Evolutionary conservation across 148 eudicot genomes (phyloP).

Genomic region (Silene latifolia): DNA sequence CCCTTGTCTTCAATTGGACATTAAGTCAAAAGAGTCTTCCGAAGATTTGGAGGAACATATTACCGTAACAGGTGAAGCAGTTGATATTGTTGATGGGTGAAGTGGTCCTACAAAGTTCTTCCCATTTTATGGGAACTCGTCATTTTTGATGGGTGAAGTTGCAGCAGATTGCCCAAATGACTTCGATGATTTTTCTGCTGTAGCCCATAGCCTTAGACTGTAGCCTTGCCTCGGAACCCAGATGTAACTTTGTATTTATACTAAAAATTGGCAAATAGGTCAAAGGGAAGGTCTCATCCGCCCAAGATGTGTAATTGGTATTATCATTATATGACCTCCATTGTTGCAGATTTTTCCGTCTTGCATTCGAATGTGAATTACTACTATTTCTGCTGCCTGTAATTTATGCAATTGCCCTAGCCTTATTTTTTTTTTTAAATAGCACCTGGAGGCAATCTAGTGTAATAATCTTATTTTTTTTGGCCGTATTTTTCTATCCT

Average conservation of each 20-base stretch:
- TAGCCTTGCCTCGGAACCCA: background rate
- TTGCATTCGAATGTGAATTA: constrained; percentile 10
- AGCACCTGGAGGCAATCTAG: background rate
- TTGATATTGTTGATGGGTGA: constrained; percentile 4
- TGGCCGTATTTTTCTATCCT: background rate
- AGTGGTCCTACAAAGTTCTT: constrained; percentile 9
- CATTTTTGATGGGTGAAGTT: constrained; percentile 12
- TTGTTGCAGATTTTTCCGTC: constrained; percentile 15
- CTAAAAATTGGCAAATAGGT: constrained; percentile 20
- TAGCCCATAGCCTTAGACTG: background rate
- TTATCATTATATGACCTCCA: constrained; percentile 19
- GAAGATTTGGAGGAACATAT: background rate
- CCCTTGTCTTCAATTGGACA: constrained; percentile 15
- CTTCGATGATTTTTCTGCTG: constrained; percentile 22
- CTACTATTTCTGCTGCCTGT: background rate
- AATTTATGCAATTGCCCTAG: background rate
- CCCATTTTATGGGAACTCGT: background rate
- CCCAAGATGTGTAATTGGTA: constrained; percentile 21
- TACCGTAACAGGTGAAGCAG: background rate
- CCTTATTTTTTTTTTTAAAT: background rate
- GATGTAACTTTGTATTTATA: constrained; percentile 25
- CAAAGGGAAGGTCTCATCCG: constrained; percentile 16
- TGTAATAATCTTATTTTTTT: background rate
- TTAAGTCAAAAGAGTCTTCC: constrained; percentile 15
- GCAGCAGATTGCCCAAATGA: background rate